Conservation (phyloP, 1,284 basidiomycete species). For the Rhizoctonia solani region DNA sequence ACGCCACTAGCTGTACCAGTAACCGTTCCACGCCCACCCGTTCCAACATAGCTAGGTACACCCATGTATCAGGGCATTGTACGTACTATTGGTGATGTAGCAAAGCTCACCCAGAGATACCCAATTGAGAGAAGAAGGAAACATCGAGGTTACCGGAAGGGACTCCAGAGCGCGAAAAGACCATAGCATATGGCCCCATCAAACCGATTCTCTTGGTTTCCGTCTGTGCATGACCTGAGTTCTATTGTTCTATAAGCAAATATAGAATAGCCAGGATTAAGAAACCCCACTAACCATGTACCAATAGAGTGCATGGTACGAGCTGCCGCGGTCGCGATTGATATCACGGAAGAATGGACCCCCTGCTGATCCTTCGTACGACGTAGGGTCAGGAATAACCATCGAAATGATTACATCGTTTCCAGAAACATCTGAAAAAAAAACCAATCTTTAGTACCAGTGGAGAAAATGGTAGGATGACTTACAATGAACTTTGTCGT, state of each 20-base stretch:
- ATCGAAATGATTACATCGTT: constrained; percentile 33
- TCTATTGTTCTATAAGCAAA: neutral
- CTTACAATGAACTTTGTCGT: constrained; percentile 33
- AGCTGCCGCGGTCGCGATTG: constrained; percentile 8
- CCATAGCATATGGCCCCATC: constrained; percentile 29
- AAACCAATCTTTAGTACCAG: neutral
- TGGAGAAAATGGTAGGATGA: neutral
- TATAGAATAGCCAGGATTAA: neutral
- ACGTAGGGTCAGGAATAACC: constrained; percentile 29
- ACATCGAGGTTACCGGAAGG: constrained; percentile 46
- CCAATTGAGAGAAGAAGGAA: constrained; percentile 52
- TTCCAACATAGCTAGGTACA: constrained; percentile 45
- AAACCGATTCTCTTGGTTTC: constrained; percentile 28
- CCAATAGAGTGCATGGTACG: constrained; percentile 35
- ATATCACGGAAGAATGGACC: constrained; percentile 36
- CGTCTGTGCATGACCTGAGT: constrained; percentile 35
- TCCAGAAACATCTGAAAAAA: constrained; percentile 11
- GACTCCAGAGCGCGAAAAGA: constrained; percentile 16
- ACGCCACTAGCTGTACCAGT: constrained; percentile 53
- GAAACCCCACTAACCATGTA: constrained; percentile 17
- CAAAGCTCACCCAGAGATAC: constrained; percentile 46
- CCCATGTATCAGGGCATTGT: neutral
- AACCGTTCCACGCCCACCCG: constrained; percentile 53
- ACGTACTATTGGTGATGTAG: neutral
- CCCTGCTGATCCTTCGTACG: constrained; percentile 27